Evolutionary conservation across 1,284 basidiomycete genomes (phyloP), one percentile per base, ranked within the genome.

Genomic region (Ganoderma boninense): DNA sequence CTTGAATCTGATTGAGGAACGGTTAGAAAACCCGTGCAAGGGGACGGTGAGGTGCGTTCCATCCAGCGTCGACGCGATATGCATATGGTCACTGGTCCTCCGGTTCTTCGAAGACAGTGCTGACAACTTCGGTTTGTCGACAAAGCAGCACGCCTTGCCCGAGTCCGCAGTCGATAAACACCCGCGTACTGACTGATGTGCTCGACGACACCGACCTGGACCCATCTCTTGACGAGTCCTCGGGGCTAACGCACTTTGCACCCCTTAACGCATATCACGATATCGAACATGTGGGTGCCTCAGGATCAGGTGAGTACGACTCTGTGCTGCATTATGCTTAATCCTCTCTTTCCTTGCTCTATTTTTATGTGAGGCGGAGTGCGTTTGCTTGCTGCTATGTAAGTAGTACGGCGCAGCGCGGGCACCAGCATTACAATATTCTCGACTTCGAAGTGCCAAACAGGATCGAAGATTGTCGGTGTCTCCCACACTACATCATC

Each of bases 401-500:
- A 52, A 32, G 29, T 32, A 32, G 29, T 32, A 32, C 29, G 29
- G 29, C 49, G 23, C 7, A 23, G 23, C 49, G 49, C 23, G 10
- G 49, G 10, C 49, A 26, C 23, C 23, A 23, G 13, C 49, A 4
- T 13, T 26, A 26, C 49, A 26, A 3, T 52, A 52, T 52, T 52
- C 8, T 23, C 49, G 14, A 52, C 49, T 52, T 52, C 49, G 49
- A 52, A 26, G 49, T 8, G 23, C 23, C 11, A 52, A 52, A 5
- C 13, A 11, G 11, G 11, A 52, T 14, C 23, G 46, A 52, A 52
- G 49, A 26, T 11, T 11, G 23, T 26, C 23, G 23, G 13, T 14
- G 26, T 52, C 49, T 52, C 49, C 49, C 49, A 52, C 49, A 52
- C 49, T 52, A 26, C 49, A 52, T 52, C 49, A 52, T 52, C 23